phyloP scores from a whole-genome alignment of 177 flowering plant species.

The Vitis hybrid region DNA sequence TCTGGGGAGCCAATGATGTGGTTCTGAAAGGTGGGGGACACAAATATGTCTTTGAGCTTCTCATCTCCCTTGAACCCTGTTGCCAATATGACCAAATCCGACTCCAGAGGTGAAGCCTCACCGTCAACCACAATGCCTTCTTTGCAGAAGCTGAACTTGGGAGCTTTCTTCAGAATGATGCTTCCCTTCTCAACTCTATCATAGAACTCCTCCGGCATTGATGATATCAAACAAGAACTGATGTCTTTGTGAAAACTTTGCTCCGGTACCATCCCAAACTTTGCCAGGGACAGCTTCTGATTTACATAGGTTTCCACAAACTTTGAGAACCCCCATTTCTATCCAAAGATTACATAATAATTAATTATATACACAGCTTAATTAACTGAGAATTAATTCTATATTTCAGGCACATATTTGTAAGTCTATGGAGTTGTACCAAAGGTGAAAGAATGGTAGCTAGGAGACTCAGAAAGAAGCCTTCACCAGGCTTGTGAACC shows the following conservation, averaged over 20 bases:
- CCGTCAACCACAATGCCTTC: too few species aligned
- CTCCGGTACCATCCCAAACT: slow-evolving; percentile 47
- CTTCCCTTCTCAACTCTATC: slow-evolving; percentile 49
- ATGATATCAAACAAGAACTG: slow-evolving; percentile 27
- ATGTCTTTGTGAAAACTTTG: slow-evolving; percentile 39
- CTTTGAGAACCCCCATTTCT: slow-evolving; percentile 59
- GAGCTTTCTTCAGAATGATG: slow-evolving; percentile 17
- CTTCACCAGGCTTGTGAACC: slow-evolving; percentile 40
- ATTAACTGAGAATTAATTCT: background rate
- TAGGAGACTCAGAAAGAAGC: slow-evolving; percentile 13
- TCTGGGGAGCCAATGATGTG: too few species aligned
- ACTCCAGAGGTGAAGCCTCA: too few species aligned
- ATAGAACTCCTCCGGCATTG: slow-evolving; percentile 47
- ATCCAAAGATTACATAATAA: background rate
- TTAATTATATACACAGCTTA: background rate
- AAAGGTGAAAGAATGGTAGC: slow-evolving; percentile 28
- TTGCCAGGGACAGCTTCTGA: slow-evolving; percentile 33
- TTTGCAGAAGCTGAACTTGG: too few species aligned
- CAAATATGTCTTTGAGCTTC: too few species aligned
- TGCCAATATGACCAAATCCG: too few species aligned
- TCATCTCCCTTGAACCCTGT: too few species aligned
- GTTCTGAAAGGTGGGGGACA: too few species aligned
- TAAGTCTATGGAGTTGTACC: slow-evolving; percentile 10
- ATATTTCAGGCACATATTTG: background rate
- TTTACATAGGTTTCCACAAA: slow-evolving; percentile 46